Base-by-base conservation (phyloP, 352 stramenopile species). In the Pythium monospermum region DNA sequence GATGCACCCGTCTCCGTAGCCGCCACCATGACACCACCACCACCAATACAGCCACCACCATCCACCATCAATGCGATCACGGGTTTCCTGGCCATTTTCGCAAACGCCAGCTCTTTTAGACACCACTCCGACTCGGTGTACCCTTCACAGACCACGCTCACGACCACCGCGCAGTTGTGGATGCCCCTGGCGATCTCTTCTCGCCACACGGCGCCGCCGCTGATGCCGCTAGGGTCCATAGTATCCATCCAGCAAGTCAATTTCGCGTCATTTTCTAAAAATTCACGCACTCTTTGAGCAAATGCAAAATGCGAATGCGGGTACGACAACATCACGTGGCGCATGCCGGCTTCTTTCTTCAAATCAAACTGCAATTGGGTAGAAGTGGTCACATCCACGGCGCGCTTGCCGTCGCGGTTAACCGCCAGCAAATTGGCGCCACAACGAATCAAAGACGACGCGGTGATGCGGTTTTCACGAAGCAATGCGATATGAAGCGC, bases 291-390 rank as follows among this genome's bases (percentile, higher is more conserved):
- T 33, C 63, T 66, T 23, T 76, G 66, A 1, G 82, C 82, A 12
- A 92, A 68, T 22, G 75, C 64, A 36, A 71, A 70, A 41, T 88
- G 79, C 8, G 79, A 73, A 53, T 90, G 79, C 27, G 77, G 85
- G 51, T 89, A 90, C 42, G 71, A 87, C 33, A 93, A 87, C 82
- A 93, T 91, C 6, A 93, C 69, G 39, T 93, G 78, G 10, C 82
- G 75, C 8, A 53, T 80, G 11, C 77, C 77, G 1, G 79, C 79
- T 41, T 86, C 73, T 43, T 85, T 82, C 64, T 91, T 91, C 13
- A 91, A 57, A 23, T 67, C 62, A 35, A 91, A 91, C 42, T 89
- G 82, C 15, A 91, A 60, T 39, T 85, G 64, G 2, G 76, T 91
- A 5, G 79, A 91, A 8, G 77, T 87, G 21, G 82, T 93, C 55